A percentile compares a stretch with the other conserved stretches of the same genome.
Conservation (phyloP, 2,329 filamentous ascomycete species). For the Plenodomus biglobosus region DNA sequence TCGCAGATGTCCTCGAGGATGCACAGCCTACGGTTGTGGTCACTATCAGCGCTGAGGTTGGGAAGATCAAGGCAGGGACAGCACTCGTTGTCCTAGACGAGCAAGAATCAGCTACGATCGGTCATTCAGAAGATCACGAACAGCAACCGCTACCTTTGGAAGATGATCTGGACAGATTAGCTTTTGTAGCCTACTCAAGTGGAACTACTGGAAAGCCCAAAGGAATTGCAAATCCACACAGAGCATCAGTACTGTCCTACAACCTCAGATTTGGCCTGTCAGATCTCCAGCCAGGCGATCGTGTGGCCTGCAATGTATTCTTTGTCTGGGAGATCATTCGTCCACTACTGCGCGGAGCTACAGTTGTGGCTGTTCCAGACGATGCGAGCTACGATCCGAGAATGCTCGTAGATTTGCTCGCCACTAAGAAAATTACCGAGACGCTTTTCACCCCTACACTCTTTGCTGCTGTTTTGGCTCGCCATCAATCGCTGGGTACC, state of each 20-base stretch:
- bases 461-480: conserved; percentile 70
- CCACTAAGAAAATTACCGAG: conserved; percentile 68
- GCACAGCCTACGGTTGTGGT: conserved; percentile 70
- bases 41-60: conserved; percentile 65
- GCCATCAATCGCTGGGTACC: conserved; percentile 65
- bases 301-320: conserved; percentile 86
- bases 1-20: conserved; percentile 77
- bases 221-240: conserved; percentile 77
- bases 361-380: conserved; percentile 73
- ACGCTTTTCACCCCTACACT: conserved; percentile 83
- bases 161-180: conserved; percentile 70
- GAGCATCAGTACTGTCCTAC: conserved; percentile 73
- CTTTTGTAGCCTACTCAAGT: conserved; percentile 80
- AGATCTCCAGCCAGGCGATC: conserved; percentile 69
- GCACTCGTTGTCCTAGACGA: conserved; percentile 68
- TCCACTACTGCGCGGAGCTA: conserved; percentile 73
- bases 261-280: conserved; percentile 70
- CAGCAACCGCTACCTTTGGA: conserved; percentile 59
- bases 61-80: conserved; percentile 64
- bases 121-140: conserved; percentile 47
- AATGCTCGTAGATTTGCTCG: conserved; percentile 70
- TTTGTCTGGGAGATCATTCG: conserved; percentile 85
- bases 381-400: conserved; percentile 76
- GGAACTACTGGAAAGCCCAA: conserved; percentile 79
- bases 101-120: conserved; percentile 21